phyloP scores from a whole-genome alignment of 148 eudicot species.

The Persicaria maculosa region DNA sequence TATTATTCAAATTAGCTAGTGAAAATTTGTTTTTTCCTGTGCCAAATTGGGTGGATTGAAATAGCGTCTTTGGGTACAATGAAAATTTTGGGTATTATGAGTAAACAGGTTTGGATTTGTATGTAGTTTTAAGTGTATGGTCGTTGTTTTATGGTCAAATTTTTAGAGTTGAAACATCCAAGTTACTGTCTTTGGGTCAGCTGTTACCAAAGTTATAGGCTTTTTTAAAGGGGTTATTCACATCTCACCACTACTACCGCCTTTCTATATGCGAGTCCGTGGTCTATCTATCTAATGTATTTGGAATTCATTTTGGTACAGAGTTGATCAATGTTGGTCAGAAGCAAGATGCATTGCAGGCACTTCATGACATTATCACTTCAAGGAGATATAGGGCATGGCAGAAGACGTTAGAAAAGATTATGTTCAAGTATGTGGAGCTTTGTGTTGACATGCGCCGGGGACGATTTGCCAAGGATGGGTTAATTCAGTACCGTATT shows the following conservation, averaged over 20 bases:
- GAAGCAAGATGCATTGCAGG: conserved; percentile 75
- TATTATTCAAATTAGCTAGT: not conserved
- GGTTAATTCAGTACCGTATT: conserved; percentile 83
- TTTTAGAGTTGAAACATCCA: not conserved
- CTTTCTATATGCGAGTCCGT: not conserved
- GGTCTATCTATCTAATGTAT: not conserved
- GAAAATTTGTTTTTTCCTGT: not conserved
- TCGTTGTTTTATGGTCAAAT: not conserved
- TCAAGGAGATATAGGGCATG: conserved; percentile 85
- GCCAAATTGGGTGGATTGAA: not conserved
- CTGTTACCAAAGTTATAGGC: not conserved
- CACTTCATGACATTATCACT: conserved; percentile 78
- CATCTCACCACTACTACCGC: not conserved
- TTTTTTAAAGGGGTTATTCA: not conserved
- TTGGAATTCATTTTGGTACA: conserved; percentile 21
- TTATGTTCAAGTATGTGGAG: conserved; percentile 81
- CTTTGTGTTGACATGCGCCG: conserved; percentile 88
- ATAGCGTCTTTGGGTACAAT: not conserved
- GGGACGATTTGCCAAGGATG: conserved; percentile 92
- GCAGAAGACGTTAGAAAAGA: conserved; percentile 74
- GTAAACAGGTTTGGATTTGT: not conserved
- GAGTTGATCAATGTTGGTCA: conserved; percentile 93
- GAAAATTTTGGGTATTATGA: not conserved
- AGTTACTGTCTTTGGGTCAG: not conserved
- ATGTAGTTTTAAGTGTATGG: not conserved